These are phyloP conservation scores for Boletus vermiculosoides DNA, from an alignment of 768 basidiomycete genomes.

Conservation along the genomic window DNA sequence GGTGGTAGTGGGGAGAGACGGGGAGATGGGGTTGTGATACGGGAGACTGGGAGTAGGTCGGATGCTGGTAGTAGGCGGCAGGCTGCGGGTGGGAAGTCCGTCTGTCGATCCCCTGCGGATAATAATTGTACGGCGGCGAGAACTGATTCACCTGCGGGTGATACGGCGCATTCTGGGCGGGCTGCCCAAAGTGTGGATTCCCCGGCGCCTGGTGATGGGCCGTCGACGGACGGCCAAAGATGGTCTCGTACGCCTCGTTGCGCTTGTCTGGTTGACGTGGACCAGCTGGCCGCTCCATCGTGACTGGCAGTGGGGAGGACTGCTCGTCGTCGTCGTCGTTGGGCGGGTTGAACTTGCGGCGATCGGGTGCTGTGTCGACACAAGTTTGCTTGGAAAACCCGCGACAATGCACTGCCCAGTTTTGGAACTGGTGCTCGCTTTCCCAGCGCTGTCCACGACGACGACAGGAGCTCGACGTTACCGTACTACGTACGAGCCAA, in stretches of 20 bases:
- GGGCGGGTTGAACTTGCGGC: background rate
- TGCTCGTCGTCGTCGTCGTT: slow-evolving; percentile 1
- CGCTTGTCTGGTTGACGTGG: slow-evolving; percentile 70
- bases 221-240: slow-evolving; percentile 76
- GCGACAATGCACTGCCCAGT: slow-evolving; percentile 22
- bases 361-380: slow-evolving; percentile 9
- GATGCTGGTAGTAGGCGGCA: slow-evolving; percentile 22
- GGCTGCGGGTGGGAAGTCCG: slow-evolving; percentile 43
- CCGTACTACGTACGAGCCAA: background rate
- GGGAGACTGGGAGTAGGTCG: slow-evolving; percentile 38
- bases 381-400: slow-evolving; percentile 11
- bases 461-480: background rate
- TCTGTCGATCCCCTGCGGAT: slow-evolving; percentile 44
- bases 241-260: slow-evolving; percentile 78
- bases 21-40: slow-evolving; percentile 23
- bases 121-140: slow-evolving; percentile 40
- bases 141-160: slow-evolving; percentile 28
- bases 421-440: slow-evolving; percentile 19
- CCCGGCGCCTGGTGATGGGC: slow-evolving; percentile 44
- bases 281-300: slow-evolving; percentile 57
- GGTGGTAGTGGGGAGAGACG: slow-evolving; percentile 14
- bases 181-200: slow-evolving; percentile 18
- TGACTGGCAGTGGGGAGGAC: background rate
- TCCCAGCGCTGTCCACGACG: slow-evolving; percentile 7
- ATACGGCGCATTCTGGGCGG: slow-evolving; percentile 14